Conservation (phyloP, 164 flowering plant genomes). For the Tetrastigma voinierianum region DNA sequence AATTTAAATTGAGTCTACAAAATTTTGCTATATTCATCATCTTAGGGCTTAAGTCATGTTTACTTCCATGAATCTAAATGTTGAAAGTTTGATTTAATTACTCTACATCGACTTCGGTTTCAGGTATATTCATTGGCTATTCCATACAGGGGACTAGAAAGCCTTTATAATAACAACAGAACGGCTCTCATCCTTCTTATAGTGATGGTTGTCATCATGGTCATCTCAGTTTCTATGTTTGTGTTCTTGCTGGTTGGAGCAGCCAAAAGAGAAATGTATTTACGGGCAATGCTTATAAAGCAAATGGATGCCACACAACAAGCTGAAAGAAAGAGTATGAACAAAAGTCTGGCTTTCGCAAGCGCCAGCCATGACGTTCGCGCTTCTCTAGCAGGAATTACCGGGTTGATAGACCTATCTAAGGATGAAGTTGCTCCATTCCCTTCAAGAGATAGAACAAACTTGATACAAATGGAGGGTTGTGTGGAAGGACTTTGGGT, state of each 20-base stretch:
- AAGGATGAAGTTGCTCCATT: conserved; percentile 22
- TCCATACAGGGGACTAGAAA: conserved; percentile 24
- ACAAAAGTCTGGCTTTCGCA: conserved; percentile 67
- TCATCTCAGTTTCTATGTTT: conserved; percentile 26
- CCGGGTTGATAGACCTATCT: conserved; percentile 48
- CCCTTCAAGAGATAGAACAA: conserved; percentile 40
- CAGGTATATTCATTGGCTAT: conserved; percentile 46
- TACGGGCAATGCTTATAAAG: conserved; percentile 47
- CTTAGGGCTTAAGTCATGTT: no score
- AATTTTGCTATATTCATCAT: no score
- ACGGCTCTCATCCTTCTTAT: conserved; percentile 26
- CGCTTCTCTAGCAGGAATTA: conserved; percentile 55
- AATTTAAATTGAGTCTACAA: no score
- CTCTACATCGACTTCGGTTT: background rate
- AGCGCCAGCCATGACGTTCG: conserved; percentile 87
- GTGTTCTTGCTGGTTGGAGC: conserved; percentile 28
- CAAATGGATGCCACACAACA: conserved; percentile 81
- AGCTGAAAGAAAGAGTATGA: conserved; percentile 84
- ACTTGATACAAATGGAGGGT: conserved; percentile 44
- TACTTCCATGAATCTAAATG: no score
- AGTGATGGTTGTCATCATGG: conserved; percentile 16
- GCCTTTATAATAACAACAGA: conserved; percentile 19
- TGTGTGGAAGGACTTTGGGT: conserved; percentile 54
- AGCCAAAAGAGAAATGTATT: conserved; percentile 39
- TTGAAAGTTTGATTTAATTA: no score